Evolutionary conservation across 495 filamentous ascomycete genomes (phyloP).

Genomic region (Bryoglossum gracile): DNA sequence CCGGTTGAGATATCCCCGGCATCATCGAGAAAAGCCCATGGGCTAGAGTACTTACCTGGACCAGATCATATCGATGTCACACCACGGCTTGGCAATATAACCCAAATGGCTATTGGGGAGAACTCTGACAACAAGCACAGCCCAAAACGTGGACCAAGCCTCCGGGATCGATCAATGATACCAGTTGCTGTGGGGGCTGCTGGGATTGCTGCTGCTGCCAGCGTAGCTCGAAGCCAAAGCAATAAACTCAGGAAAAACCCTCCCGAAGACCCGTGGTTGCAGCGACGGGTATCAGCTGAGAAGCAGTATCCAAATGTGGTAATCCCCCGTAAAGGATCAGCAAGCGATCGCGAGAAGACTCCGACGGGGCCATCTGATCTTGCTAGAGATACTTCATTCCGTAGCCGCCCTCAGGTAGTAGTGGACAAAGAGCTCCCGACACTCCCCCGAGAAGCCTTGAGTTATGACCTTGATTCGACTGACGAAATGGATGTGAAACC

Average conservation of each 20-base stretch:
- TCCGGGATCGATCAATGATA: slow-evolving; percentile 10
- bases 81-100: no score
- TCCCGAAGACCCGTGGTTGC: slow-evolving; percentile 20
- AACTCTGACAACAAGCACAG: background rate
- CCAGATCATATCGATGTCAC: no score
- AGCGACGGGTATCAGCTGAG: slow-evolving; percentile 11
- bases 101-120: no score
- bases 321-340: slow-evolving; percentile 5
- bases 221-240: slow-evolving; percentile 16
- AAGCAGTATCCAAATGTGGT: slow-evolving; percentile 10
- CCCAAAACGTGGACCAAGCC: slow-evolving; percentile 16
- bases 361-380: background rate
- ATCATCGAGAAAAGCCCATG: no score
- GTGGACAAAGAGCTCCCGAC: slow-evolving; percentile 17
- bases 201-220: slow-evolving; percentile 8
- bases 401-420: slow-evolving; percentile 13
- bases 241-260: slow-evolving; percentile 26
- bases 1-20: no score
- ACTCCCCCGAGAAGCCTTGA: slow-evolving; percentile 1
- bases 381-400: slow-evolving; percentile 12
- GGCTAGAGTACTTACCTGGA: no score
- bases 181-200: slow-evolving; percentile 15
- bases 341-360: background rate
- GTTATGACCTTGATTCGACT: background rate
- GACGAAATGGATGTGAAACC: slow-evolving; percentile 18